Evolutionary conservation across 1,284 basidiomycete species (phyloP).

Genomic region (Marasmius oreades): DNA sequence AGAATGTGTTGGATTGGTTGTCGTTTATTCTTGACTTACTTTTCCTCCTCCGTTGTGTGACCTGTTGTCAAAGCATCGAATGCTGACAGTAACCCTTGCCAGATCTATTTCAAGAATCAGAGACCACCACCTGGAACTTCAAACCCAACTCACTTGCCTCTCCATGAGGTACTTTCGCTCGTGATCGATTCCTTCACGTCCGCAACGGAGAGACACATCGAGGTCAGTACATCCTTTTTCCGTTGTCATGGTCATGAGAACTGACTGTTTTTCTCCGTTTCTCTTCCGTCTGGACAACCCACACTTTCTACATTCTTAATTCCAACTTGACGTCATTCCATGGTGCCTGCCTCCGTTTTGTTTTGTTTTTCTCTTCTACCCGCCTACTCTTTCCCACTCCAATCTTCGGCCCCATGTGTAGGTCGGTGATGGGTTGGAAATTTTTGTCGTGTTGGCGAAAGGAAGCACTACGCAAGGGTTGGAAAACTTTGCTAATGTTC

Average conservation of each 20-base stretch:
- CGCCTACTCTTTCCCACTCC: background rate
- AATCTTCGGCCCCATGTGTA: conserved; percentile 28
- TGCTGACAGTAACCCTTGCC: conserved; percentile 9
- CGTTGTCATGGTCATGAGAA: conserved; percentile 10
- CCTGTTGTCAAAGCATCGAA: conserved; percentile 3
- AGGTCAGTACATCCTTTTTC: conserved; percentile 46
- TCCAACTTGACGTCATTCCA: conserved; percentile 12
- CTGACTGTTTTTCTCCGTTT: background rate
- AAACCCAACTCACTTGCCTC: conserved; percentile 78
- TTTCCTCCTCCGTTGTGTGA: background rate
- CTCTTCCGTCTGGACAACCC: background rate
- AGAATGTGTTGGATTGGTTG: no score
- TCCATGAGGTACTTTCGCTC: conserved; percentile 76
- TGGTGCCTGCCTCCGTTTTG: background rate
- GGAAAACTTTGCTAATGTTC: conserved; percentile 52
- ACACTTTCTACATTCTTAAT: conserved; percentile 12
- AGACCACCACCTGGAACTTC: conserved; percentile 58
- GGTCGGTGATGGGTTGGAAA: conserved; percentile 93
- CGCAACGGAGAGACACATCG: conserved; percentile 95
- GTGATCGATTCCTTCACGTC: conserved; percentile 93
- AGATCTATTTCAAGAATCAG: conserved; percentile 98
- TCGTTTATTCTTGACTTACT: background rate
- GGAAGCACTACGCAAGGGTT: conserved; percentile 63
- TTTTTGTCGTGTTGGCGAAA: conserved; percentile 79
- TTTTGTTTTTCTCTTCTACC: conserved; percentile 11